A percentile compares a stretch with the other conserved stretches of the same genome.
phyloP scores from a whole-genome alignment of 345 rosid genomes.

The Boechera stricta region DNA sequence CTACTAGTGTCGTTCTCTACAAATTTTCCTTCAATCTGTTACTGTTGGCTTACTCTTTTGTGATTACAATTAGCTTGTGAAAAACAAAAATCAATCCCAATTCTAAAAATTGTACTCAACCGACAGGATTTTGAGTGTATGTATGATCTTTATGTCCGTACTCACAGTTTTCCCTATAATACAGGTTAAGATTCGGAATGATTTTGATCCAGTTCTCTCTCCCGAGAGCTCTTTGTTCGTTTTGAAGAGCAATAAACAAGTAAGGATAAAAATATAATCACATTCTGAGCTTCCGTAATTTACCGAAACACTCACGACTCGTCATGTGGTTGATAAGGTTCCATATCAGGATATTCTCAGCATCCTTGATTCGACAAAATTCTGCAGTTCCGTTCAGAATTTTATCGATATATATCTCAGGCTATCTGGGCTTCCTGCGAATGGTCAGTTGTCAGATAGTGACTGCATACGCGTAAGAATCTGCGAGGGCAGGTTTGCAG shows the following conservation, averaged over 20 bases:
- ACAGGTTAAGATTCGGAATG: constrained; percentile 98
- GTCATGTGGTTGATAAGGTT: constrained; percentile 59
- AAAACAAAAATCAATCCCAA: not conserved
- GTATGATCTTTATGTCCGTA: constrained; percentile 22
- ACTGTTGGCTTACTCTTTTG: not conserved
- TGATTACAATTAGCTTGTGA: not conserved
- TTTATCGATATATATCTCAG: constrained; percentile 86
- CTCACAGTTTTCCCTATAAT: constrained; percentile 28
- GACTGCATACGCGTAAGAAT: constrained; percentile 98
- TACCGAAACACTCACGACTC: constrained; percentile 30
- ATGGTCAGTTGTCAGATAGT: constrained; percentile 85
- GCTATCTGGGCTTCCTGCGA: constrained; percentile 86
- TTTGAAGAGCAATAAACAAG: constrained; percentile 93
- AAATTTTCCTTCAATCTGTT: constrained; percentile 5
- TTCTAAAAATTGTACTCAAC: constrained; percentile 6
- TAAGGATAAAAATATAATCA: constrained; percentile 43
- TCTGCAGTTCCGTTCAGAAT: constrained; percentile 93
- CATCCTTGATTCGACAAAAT: constrained; percentile 78
- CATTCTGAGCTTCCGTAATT: not conserved
- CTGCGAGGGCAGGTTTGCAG: constrained; percentile 98
- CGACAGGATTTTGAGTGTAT: not conserved
- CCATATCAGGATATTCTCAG: constrained; percentile 83
- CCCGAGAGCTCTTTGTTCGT: constrained; percentile 99
- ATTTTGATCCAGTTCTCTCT: constrained; percentile 99
- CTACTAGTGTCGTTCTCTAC: constrained; percentile 13